These are phyloP conservation scores for Pulveroboletus frians DNA, from an alignment of 768 basidiomycete genomes.

Conservation along the genomic window DNA sequence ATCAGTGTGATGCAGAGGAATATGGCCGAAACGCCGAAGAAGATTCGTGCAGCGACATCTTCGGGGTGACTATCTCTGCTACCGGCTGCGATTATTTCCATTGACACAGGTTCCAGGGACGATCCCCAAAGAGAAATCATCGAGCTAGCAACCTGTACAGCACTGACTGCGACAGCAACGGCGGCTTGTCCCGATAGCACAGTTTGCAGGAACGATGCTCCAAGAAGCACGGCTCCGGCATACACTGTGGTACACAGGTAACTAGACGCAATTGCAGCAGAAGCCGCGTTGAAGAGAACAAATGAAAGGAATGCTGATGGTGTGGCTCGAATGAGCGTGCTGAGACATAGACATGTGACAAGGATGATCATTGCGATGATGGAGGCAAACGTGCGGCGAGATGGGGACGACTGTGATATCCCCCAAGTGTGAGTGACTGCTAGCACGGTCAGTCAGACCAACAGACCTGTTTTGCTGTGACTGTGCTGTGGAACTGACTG, in stretches of 20 bases:
- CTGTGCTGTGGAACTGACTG: conserved; percentile 66
- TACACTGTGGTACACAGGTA: conserved; percentile 76
- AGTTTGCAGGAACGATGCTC: conserved; percentile 63
- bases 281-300: conserved; percentile 53
- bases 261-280: conserved; percentile 58
- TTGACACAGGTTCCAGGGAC: conserved; percentile 24
- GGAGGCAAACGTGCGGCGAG: conserved; percentile 49
- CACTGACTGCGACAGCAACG: conserved; percentile 75
- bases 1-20: conserved; percentile 54
- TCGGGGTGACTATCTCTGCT: conserved; percentile 45
- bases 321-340: conserved; percentile 54
- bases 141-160: conserved; percentile 67
- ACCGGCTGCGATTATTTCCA: conserved; percentile 15
- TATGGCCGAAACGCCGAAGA: conserved; percentile 64
- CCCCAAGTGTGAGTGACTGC: conserved; percentile 1
- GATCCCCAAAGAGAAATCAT: conserved; percentile 49
- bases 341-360: conserved; percentile 55
- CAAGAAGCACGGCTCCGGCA: conserved; percentile 79
- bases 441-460: neutral
- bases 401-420: conserved; percentile 49
- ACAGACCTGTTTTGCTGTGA: conserved; percentile 61
- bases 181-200: conserved; percentile 84
- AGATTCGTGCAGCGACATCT: conserved; percentile 64
- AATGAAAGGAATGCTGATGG: conserved; percentile 60
- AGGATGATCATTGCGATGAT: conserved; percentile 49